Conservation (phyloP, 345 rosid species). For the Kandelia obovata region DNA sequence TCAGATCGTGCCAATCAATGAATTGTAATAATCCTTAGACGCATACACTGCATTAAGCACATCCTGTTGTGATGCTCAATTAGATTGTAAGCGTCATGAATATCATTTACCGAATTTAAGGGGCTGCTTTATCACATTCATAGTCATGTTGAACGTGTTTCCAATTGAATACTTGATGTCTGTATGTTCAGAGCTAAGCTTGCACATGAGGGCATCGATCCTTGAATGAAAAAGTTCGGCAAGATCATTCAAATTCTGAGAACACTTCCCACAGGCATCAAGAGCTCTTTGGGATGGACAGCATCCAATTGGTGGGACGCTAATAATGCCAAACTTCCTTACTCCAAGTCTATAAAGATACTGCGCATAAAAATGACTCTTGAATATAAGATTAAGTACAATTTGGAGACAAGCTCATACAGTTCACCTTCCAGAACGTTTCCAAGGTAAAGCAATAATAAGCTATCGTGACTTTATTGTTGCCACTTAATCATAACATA, state of each 20-base stretch:
- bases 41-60: background rate
- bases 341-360: conserved; percentile 35
- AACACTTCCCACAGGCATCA: conserved; percentile 36
- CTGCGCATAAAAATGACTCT: conserved; percentile 21
- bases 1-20: background rate
- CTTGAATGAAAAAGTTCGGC: conserved; percentile 31
- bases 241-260: conserved; percentile 39
- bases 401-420: too few species aligned
- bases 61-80: background rate
- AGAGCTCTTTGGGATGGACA: conserved; percentile 49
- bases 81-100: background rate
- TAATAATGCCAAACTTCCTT: conserved; percentile 46
- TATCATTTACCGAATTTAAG: conserved; percentile 26
- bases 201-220: conserved; percentile 24
- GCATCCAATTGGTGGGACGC: conserved; percentile 56
- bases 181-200: conserved; percentile 35
- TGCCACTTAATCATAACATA: background rate
- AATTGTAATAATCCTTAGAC: too few species aligned
- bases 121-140: conserved; percentile 37
- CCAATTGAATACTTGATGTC: conserved; percentile 49
- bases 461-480: background rate
- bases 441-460: background rate
- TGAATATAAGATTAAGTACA: background rate
- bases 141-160: conserved; percentile 42
- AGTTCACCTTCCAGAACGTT: too few species aligned